Base-by-base conservation (phyloP, 2,329 filamentous ascomycete genomes). In the Botrytis galanthina region DNA sequence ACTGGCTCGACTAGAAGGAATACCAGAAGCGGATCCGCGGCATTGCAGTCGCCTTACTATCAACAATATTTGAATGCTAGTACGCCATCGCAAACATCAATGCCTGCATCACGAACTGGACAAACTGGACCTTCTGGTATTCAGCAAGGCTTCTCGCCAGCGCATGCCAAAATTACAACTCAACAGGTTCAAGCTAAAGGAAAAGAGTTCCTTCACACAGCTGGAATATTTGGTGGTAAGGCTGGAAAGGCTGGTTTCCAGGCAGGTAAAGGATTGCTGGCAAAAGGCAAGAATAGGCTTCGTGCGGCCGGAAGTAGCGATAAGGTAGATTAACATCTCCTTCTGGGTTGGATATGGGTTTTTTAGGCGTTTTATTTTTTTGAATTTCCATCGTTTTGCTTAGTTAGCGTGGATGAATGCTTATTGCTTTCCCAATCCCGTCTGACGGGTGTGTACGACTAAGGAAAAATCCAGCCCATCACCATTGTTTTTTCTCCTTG, bases 231-330 rank as follows among this genome's bases (percentile, higher is more conserved):
- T 74, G 88, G 90, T 74, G 90, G 90, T 37, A 91, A 91, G 79
- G 90, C 89, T 46, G 88, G 89, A 76, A 94, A 93, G 81, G 93
- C 94, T 74, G 66, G 66, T 32, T 69, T 69, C 48, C 66, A 93
- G 81, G 93, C 94, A 59, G 94, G 95, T 67, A 97, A 97, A 85
- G 95, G 95, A 70, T 83, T 98, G 76, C 91, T 98, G 82, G 94
- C 92, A 77, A 97, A 97, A 84, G 93, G 95, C 78, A 95, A 93
- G 84, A 95, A 89, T 84, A 95, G 93, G 83, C 90, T 97, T 82
- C 86, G 77, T 68, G 77, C 78, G 73, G 75, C 87, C 75, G 88
- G 87, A 81, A 88, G 88, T 76, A 89, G 90, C 80, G 93, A 96
- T 83, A 97, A 97, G 93, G 93, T 95, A 92, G 80, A 94, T 93